Evolutionary conservation across 176 grass and related monocot genomes (phyloP).

Genomic region (Musa itinerans): DNA sequence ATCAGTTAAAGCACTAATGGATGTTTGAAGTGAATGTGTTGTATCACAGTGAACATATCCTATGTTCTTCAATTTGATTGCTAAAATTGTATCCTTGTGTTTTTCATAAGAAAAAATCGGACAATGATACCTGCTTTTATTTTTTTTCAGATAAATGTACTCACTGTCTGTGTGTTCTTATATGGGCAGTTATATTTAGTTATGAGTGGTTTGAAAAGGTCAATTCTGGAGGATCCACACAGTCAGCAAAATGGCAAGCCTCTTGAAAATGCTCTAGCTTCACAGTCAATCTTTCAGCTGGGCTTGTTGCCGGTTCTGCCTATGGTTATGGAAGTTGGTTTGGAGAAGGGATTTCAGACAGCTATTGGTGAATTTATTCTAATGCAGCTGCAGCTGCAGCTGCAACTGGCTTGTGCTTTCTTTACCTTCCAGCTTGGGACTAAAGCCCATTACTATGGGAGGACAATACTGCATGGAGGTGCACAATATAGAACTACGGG

Average conservation of each 20-base stretch:
- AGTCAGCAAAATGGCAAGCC: slow-evolving; percentile 52
- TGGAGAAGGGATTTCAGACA: slow-evolving; percentile 88
- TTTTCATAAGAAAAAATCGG: neutral
- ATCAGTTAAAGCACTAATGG: neutral
- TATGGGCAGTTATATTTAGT: slow-evolving; percentile 88
- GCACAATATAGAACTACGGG: slow-evolving; percentile 75
- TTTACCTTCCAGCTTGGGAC: slow-evolving; percentile 96
- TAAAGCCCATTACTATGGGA: slow-evolving; percentile 83
- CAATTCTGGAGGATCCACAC: slow-evolving; percentile 62
- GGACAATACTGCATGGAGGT: slow-evolving; percentile 76
- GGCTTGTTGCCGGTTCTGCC: slow-evolving; percentile 81
- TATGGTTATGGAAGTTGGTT: slow-evolving; percentile 92
- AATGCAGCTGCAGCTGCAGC: slow-evolving; percentile 97
- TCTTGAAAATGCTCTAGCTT: slow-evolving; percentile 85
- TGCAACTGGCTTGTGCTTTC: slow-evolving; percentile 81
- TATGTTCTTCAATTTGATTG: neutral
- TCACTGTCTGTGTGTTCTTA: slow-evolving; percentile 89
- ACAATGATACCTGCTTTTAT: neutral
- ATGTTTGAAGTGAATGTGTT: neutral
- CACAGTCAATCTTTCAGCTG: slow-evolving; percentile 81
- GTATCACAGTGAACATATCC: neutral
- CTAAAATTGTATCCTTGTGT: neutral
- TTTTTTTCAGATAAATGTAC: slow-evolving; percentile 56
- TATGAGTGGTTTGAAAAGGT: slow-evolving; percentile 79
- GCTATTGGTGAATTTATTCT: slow-evolving; percentile 84